Percentiles rank a stretch among this genome's conserved stretches.
phyloP scores from a whole-genome alignment of 768 basidiomycete species.

The Artomyces pyxidatus region DNA sequence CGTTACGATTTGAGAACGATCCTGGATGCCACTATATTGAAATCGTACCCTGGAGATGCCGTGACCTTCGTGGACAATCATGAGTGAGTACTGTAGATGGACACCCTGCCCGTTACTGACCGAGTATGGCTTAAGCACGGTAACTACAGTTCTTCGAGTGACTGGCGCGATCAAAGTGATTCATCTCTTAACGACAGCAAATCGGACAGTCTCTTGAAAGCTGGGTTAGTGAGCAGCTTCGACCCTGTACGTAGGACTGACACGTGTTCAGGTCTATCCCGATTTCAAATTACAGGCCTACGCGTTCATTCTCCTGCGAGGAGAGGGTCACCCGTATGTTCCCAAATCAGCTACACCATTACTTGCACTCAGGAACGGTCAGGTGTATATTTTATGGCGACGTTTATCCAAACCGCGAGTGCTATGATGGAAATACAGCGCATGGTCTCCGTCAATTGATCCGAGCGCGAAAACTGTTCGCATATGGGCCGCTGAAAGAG shows the following conservation, averaged over 20 bases:
- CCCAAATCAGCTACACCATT: neutral
- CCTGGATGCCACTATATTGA: constrained; percentile 59
- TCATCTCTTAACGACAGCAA: too few species aligned
- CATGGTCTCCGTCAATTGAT: constrained; percentile 48
- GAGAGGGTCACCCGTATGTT: constrained; percentile 66
- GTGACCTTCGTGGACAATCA: constrained; percentile 91
- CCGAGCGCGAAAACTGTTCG: constrained; percentile 52
- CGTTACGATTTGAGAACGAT: constrained; percentile 73
- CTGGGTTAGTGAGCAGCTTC: constrained; percentile 45
- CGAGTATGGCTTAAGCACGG: constrained; percentile 57
- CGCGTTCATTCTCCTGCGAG: constrained; percentile 66
- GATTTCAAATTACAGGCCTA: constrained; percentile 81
- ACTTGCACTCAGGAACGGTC: neutral
- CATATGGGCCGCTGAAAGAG: constrained; percentile 57
- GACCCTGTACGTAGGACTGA: neutral
- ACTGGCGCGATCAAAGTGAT: neutral
- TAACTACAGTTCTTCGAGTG: constrained; percentile 23
- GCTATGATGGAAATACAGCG: constrained; percentile 48
- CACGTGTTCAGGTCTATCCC: constrained; percentile 48
- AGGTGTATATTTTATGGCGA: constrained; percentile 90
- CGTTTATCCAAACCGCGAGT: constrained; percentile 63
- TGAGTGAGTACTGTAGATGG: constrained; percentile 44
- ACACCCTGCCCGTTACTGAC: constrained; percentile 4
- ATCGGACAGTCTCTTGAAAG: constrained; percentile 74
- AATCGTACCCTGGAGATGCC: constrained; percentile 65